Conservation (phyloP, 371 early-diverging fungal species). For the Rhizopus delemar region DNA sequence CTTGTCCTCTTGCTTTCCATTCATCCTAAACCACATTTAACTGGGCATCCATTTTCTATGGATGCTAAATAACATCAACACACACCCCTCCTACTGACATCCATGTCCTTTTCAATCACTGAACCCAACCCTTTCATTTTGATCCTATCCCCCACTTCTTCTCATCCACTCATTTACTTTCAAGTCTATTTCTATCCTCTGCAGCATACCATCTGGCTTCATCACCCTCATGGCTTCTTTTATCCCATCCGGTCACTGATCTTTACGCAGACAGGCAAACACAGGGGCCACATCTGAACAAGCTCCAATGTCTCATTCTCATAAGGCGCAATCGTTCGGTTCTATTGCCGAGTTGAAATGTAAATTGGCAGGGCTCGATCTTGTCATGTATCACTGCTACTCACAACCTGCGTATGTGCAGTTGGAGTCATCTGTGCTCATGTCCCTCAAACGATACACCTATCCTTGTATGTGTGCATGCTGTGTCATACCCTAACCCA, state of each 20-base stretch:
- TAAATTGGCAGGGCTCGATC: background rate
- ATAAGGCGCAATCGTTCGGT: conserved; percentile 1
- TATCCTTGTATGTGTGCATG: background rate
- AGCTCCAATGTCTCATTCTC: conserved; percentile 13
- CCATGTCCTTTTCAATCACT: background rate
- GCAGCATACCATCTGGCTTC: conserved; percentile 10
- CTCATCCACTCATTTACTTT: background rate
- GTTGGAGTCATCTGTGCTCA: conserved; percentile 33
- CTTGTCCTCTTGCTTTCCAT: background rate
- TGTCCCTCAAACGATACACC: conserved; percentile 23
- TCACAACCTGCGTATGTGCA: conserved; percentile 34
- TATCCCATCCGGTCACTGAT: conserved; percentile 9
- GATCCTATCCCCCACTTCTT: too few relatives aligned
- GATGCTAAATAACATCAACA: background rate
- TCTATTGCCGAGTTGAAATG: conserved; percentile 7
- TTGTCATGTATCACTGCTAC: conserved; percentile 9
- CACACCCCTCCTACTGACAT: too few relatives aligned
- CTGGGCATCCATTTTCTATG: background rate
- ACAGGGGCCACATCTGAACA: conserved; percentile 6
- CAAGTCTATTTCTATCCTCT: background rate
- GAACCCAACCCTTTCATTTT: background rate
- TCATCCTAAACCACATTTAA: background rate
- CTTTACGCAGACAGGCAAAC: conserved; percentile 5
- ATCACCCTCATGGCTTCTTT: conserved; percentile 6
- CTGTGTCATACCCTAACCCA: conserved; percentile 17